Evolutionary conservation across 2,329 filamentous ascomycete genomes (phyloP).

Genomic region (Xylaria arbuscula): DNA sequence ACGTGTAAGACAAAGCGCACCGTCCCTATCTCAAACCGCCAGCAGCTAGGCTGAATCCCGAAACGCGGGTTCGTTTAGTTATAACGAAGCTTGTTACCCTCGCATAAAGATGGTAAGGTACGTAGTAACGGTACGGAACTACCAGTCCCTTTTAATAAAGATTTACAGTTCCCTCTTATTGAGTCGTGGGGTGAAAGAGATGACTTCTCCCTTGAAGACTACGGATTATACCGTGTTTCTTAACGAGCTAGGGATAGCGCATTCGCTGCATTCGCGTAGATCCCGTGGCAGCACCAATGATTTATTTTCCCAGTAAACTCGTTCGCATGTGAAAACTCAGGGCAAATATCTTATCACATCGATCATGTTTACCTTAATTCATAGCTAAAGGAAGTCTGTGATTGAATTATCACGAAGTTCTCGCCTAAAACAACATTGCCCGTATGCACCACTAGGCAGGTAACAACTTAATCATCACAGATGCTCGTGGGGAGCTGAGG

Average conservation of each 20-base stretch:
- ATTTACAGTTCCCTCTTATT: background rate
- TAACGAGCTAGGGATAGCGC: background rate
- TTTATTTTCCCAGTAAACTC: too few relatives aligned
- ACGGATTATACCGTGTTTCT: background rate
- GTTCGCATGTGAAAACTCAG: too few relatives aligned
- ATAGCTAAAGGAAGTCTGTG: background rate
- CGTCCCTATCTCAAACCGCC: background rate
- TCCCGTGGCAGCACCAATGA: too few relatives aligned
- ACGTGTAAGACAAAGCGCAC: conserved; percentile 14
- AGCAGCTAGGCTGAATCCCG: background rate
- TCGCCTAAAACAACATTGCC: background rate
- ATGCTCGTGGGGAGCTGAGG: conserved; percentile 5
- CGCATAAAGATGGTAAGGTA: background rate
- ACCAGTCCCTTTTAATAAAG: background rate
- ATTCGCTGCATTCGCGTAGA: background rate
- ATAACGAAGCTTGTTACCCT: background rate
- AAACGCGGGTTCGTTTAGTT: background rate
- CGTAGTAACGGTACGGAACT: too few relatives aligned
- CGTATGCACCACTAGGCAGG: background rate
- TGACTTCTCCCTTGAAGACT: too few relatives aligned
- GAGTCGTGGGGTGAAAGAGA: too few relatives aligned
- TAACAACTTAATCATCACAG: background rate
- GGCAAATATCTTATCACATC: too few relatives aligned
- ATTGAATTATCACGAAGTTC: background rate
- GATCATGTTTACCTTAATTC: too few relatives aligned